Conservation (phyloP, 148 eudicot species). For the Limonium bicolor region DNA sequence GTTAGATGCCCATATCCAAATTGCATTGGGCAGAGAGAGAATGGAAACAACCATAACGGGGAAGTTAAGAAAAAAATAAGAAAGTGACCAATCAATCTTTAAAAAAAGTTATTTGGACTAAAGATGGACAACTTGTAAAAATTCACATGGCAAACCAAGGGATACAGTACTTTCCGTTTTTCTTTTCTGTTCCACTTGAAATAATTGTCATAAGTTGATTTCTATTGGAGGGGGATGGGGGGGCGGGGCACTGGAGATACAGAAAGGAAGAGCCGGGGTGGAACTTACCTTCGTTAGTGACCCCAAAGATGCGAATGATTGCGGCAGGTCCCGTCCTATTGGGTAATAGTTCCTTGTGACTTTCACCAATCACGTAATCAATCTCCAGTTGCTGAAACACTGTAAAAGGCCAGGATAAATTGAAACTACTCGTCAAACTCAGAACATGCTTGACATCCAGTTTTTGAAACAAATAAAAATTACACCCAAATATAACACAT, state of each 20-base stretch:
- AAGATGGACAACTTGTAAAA: too few relatives aligned
- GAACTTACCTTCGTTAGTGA: constrained; percentile 58
- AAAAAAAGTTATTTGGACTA: too few relatives aligned
- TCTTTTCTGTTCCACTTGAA: too few relatives aligned
- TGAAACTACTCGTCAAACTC: too few relatives aligned
- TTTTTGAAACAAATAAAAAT: too few relatives aligned
- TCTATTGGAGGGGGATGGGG: too few relatives aligned
- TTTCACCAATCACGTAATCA: constrained; percentile 74
- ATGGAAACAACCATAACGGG: background rate
- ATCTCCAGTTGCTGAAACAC: constrained; percentile 96
- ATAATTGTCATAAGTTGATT: too few relatives aligned
- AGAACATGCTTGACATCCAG: too few relatives aligned
- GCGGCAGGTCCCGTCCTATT: constrained; percentile 73
- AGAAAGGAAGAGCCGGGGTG: background rate
- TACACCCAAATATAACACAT: too few relatives aligned
- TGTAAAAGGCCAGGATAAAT: constrained; percentile 10
- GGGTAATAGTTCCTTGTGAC: constrained; percentile 51
- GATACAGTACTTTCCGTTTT: too few relatives aligned
- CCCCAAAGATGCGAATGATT: constrained; percentile 80
- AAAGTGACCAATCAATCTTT: too few relatives aligned
- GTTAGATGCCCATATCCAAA: constrained; percentile 1
- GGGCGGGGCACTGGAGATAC: background rate
- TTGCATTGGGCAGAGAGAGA: background rate
- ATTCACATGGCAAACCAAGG: too few relatives aligned
- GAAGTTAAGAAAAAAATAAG: background rate